A percentile compares a stretch with the other conserved stretches of the same genome.
Evolutionary conservation across 2,329 filamentous ascomycete genomes (phyloP).

Genomic region (Rutstroemia sp.): DNA sequence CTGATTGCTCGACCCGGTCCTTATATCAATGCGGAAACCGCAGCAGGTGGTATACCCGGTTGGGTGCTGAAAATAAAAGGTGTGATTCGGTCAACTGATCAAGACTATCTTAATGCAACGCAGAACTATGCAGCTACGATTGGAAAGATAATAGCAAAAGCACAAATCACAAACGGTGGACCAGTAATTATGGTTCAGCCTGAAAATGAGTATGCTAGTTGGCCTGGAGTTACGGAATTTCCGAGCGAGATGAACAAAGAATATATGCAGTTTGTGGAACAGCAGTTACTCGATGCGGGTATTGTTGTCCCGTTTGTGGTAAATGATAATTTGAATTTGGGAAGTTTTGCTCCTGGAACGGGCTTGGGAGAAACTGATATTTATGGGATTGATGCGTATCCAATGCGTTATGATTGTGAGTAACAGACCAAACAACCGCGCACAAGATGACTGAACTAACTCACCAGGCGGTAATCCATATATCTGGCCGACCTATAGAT

Average conservation of each 20-base stretch:
- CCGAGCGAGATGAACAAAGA: slow-evolving; percentile 50
- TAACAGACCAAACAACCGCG: too few species aligned
- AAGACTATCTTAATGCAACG: slow-evolving; percentile 58
- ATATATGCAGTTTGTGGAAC: slow-evolving; percentile 64
- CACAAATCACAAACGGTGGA: slow-evolving; percentile 76
- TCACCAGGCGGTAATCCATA: slow-evolving; percentile 33
- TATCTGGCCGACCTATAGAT: slow-evolving; percentile 47
- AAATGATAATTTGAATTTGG: slow-evolving; percentile 53
- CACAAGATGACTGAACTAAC: too few species aligned
- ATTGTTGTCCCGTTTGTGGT: slow-evolving; percentile 68
- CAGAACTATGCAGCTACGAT: slow-evolving; percentile 63
- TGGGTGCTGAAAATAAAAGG: slow-evolving; percentile 66
- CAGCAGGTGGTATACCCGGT: slow-evolving; percentile 72
- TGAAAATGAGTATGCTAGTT: slow-evolving; percentile 70
- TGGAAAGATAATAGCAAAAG: slow-evolving; percentile 59
- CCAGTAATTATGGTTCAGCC: slow-evolving; percentile 73
- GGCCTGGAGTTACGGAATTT: slow-evolving; percentile 34
- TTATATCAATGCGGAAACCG: slow-evolving; percentile 73
- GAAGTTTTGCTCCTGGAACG: slow-evolving; percentile 26
- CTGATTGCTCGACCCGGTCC: slow-evolving; percentile 50
- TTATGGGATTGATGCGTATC: slow-evolving; percentile 36
- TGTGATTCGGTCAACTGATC: slow-evolving; percentile 52
- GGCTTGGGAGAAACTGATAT: slow-evolving; percentile 27
- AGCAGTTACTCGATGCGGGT: slow-evolving; percentile 60
- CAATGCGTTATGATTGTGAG: slow-evolving; percentile 36